Percentiles rank a stretch among this genome's conserved stretches.
phyloP scores from a whole-genome alignment of 257 asterid species.

The Solanum paucissectum region DNA sequence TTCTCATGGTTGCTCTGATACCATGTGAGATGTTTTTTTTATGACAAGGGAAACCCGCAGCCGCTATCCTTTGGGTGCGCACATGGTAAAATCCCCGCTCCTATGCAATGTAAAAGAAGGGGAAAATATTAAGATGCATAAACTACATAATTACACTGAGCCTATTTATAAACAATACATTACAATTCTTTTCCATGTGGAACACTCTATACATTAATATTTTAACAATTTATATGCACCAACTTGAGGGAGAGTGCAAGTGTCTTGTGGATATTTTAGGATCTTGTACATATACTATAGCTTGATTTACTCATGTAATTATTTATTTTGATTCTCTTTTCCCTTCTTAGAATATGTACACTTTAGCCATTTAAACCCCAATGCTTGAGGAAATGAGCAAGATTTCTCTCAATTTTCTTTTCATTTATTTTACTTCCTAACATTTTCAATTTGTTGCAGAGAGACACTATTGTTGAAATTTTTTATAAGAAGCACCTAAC shows the following conservation, averaged over 20 bases:
- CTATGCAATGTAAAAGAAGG: background rate
- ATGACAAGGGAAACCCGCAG: no score
- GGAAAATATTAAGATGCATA: background rate
- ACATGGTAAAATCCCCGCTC: no score
- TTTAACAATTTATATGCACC: background rate
- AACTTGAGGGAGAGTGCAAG: background rate
- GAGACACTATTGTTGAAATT: conserved; percentile 60
- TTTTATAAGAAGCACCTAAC: conserved; percentile 86
- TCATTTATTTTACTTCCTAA: background rate
- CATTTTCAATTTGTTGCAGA: conserved; percentile 46
- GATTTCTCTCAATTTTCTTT: background rate
- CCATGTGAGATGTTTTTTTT: background rate
- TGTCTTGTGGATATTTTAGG: background rate
- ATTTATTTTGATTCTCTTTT: background rate
- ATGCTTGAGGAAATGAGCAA: background rate
- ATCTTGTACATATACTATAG: background rate
- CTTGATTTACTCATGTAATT: background rate
- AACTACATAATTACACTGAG: background rate
- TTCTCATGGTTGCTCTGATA: background rate
- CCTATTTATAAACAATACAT: background rate
- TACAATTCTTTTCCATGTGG: background rate
- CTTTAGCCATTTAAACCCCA: background rate
- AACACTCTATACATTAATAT: background rate
- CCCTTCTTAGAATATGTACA: background rate
- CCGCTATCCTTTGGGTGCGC: no score